These are phyloP conservation scores for Spathaspora hagerdaliae DNA, from an alignment of 805 yeast species.

Conservation along the genomic window DNA sequence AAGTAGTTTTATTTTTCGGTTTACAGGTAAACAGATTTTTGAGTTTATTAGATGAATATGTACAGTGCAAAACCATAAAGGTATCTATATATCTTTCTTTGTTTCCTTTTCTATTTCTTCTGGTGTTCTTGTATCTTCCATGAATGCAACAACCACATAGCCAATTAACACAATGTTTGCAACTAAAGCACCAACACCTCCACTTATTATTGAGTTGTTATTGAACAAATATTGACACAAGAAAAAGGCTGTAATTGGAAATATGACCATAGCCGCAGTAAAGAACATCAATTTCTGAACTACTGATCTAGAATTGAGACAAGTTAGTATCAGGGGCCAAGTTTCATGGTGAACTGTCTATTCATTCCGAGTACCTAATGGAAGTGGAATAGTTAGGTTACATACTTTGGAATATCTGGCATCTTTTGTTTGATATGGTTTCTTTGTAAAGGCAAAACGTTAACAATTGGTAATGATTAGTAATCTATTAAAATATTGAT, in stretches of 20 bases:
- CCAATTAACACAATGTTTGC: slow-evolving; percentile 75
- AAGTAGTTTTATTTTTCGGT: no score
- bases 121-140: slow-evolving; percentile 48
- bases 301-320: slow-evolving; percentile 43
- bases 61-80: neutral
- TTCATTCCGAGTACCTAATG: no score
- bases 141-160: slow-evolving; percentile 70
- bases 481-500: no score
- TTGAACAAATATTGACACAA: slow-evolving; percentile 40
- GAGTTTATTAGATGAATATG: neutral
- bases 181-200: slow-evolving; percentile 74
- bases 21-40: neutral
- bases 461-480: no score
- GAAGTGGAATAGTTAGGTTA: slow-evolving; percentile 1
- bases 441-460: no score
- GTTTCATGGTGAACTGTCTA: no score
- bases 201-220: slow-evolving; percentile 61
- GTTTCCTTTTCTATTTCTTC: slow-evolving; percentile 16
- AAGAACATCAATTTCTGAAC: slow-evolving; percentile 65
- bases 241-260: slow-evolving; percentile 66
- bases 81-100: slow-evolving; percentile 5
- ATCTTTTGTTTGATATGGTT: neutral
- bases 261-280: slow-evolving; percentile 71
- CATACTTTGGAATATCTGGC: slow-evolving; percentile 41
- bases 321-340: slow-evolving; percentile 6